Percentiles rank a stretch among this genome's conserved stretches.
Conservation (phyloP, 2,329 filamentous ascomycete genomes). For the Teratosphaeriaceae sp. region DNA sequence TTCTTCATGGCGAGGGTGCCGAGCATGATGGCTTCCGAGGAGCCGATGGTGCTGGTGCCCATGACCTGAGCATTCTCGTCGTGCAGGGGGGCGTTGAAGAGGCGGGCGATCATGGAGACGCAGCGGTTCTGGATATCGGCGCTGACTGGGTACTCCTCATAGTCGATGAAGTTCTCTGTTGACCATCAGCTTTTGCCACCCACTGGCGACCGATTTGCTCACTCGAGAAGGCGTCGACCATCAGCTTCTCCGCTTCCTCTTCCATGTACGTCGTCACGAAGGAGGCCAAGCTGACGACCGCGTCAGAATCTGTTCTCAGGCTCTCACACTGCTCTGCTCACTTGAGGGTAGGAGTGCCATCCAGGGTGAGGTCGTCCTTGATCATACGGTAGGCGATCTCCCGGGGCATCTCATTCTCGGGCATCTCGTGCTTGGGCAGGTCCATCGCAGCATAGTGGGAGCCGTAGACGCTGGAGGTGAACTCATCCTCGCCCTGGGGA, state of each 20-base stretch:
- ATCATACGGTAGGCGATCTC: slow-evolving; percentile 96
- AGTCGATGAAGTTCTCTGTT: slow-evolving; percentile 81
- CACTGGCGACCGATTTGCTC: too few species aligned
- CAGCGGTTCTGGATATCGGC: slow-evolving; percentile 73
- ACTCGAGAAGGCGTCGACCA: too few species aligned
- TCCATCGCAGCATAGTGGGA: slow-evolving; percentile 75
- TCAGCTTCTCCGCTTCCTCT: slow-evolving; percentile 92
- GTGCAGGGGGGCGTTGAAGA: slow-evolving; percentile 70
- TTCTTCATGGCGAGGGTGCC: slow-evolving; percentile 88
- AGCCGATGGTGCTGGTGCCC: slow-evolving; percentile 83
- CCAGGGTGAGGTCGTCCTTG: slow-evolving; percentile 84
- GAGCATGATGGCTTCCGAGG: slow-evolving; percentile 82
- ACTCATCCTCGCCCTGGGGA: slow-evolving; percentile 44
- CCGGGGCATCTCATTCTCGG: slow-evolving; percentile 81
- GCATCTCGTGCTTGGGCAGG: slow-evolving; percentile 78
- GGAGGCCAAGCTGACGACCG: slow-evolving; percentile 63
- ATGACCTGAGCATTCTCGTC: slow-evolving; percentile 58
- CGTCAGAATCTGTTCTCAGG: slow-evolving; percentile 4
- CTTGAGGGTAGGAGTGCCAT: slow-evolving; percentile 86
- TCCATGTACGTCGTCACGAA: slow-evolving; percentile 99
- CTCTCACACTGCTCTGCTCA: slow-evolving; percentile 32
- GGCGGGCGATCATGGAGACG: slow-evolving; percentile 64
- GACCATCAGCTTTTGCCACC: too few species aligned
- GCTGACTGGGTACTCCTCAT: slow-evolving; percentile 45
- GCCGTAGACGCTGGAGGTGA: slow-evolving; percentile 80